A percentile compares a stretch with the other conserved stretches of the same genome.
These are phyloP conservation scores for Saccharomyces uvarum DNA, from an alignment of 1,139 yeast genomes.

Conservation along the genomic window DNA sequence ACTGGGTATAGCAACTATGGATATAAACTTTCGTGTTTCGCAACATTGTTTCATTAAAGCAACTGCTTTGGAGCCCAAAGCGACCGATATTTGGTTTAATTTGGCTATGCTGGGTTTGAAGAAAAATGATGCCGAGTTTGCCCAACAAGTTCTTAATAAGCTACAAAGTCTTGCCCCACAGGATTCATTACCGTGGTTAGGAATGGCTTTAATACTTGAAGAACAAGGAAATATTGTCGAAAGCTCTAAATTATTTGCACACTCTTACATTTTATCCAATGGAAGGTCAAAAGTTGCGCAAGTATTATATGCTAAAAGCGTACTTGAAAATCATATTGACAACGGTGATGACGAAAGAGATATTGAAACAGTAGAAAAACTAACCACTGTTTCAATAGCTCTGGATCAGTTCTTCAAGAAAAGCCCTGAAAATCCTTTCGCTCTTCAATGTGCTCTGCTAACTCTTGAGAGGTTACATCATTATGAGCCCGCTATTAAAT, in stretches of 20 bases:
- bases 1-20: conserved; percentile 62
- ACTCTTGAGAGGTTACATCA: conserved; percentile 68
- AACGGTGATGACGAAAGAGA: conserved; percentile 42
- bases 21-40: conserved; percentile 59
- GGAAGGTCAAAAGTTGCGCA: conserved; percentile 69
- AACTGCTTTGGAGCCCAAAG: conserved; percentile 57
- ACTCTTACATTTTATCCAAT: conserved; percentile 67
- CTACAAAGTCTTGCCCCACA: conserved; percentile 82
- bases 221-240: conserved; percentile 46
- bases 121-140: conserved; percentile 62
- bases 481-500: conserved; percentile 45
- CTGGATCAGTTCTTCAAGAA: conserved; percentile 63
- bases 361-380: conserved; percentile 54
- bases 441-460: conserved; percentile 49
- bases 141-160: conserved; percentile 62
- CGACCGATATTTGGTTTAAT: conserved; percentile 70
- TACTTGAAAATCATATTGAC: conserved; percentile 39
- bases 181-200: conserved; percentile 74
- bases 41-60: conserved; percentile 93
- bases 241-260: conserved; percentile 59
- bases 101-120: conserved; percentile 70
- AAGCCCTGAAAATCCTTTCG: conserved; percentile 57
- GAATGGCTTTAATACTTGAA: conserved; percentile 66
- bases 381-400: conserved; percentile 63
- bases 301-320: conserved; percentile 58